phyloP scores from a whole-genome alignment of 75 land plant species.

The Ceratopteris richardii region DNA sequence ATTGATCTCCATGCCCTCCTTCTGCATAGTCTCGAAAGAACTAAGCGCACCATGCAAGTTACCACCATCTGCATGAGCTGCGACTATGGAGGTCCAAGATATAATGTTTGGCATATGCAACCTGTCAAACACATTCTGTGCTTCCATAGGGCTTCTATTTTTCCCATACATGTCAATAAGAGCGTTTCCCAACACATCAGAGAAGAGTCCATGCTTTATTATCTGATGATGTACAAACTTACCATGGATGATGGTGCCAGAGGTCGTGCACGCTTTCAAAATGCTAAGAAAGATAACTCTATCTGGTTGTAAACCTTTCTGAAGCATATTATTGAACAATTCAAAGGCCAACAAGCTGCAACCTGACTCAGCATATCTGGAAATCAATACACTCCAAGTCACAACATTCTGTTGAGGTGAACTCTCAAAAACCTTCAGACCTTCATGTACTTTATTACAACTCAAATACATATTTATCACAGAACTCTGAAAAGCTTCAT shows the following conservation, averaged over 20 bases:
- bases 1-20: slow-evolving; percentile 14
- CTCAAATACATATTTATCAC: slow-evolving; percentile 11
- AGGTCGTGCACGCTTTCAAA: slow-evolving; percentile 46
- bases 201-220: slow-evolving; percentile 29
- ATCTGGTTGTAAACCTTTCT: slow-evolving; percentile 27
- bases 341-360: slow-evolving; percentile 17
- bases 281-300: slow-evolving; percentile 38
- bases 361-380: slow-evolving; percentile 26
- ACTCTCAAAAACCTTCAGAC: slow-evolving; percentile 7
- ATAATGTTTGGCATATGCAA: slow-evolving; percentile 37
- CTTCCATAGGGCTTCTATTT: slow-evolving; percentile 24
- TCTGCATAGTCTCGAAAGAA: slow-evolving; percentile 38
- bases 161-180: slow-evolving; percentile 64
- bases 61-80: slow-evolving; percentile 42
- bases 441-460: slow-evolving; percentile 2
- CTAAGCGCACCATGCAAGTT: slow-evolving; percentile 22
- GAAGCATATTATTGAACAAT: slow-evolving; percentile 37
- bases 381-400: slow-evolving; percentile 58
- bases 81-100: slow-evolving; percentile 55
- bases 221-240: slow-evolving; percentile 47
- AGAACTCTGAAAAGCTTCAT: slow-evolving; percentile 4
- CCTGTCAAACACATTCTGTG: slow-evolving; percentile 42
- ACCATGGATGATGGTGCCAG: slow-evolving; percentile 43
- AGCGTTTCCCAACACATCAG: slow-evolving; percentile 52
- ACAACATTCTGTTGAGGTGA: slow-evolving; percentile 22